A percentile compares a stretch with the other conserved stretches of the same genome.
phyloP scores from a whole-genome alignment of 176 grass and related monocot genomes.

The Phragmites australis region DNA sequence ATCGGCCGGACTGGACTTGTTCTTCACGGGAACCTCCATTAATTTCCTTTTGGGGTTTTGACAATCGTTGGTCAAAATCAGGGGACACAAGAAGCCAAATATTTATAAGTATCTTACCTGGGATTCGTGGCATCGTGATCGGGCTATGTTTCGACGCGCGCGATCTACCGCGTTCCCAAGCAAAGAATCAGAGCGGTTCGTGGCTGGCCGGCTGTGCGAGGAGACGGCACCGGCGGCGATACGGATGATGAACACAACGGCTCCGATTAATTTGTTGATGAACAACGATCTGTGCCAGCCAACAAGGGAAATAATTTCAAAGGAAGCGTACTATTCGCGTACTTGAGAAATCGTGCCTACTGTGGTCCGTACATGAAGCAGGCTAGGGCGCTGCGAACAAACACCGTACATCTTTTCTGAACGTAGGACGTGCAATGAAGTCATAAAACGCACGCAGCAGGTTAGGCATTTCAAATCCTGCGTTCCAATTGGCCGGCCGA shows the following conservation, averaged over 20 bases:
- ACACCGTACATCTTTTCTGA: not conserved
- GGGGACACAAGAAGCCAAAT: not conserved
- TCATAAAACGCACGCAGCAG: not conserved
- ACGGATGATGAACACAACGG: too few relatives aligned
- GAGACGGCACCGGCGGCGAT: too few relatives aligned
- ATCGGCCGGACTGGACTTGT: not conserved
- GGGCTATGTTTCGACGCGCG: too few relatives aligned
- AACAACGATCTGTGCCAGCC: too few relatives aligned
- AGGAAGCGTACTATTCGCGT: not conserved
- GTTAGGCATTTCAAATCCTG: not conserved
- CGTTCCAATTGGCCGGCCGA: not conserved
- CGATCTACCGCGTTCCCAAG: too few relatives aligned
- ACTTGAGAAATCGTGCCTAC: not conserved
- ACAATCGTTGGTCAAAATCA: not conserved
- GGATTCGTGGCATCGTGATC: too few relatives aligned
- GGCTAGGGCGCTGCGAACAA: not conserved
- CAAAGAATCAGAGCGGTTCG: too few relatives aligned
- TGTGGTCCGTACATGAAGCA: not conserved
- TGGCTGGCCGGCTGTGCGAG: too few relatives aligned
- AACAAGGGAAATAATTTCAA: too few relatives aligned
- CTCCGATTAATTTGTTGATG: too few relatives aligned
- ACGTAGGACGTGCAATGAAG: not conserved
- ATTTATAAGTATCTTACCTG: not conserved
- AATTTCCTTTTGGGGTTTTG: not conserved
- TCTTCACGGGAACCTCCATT: not conserved